These are phyloP conservation scores for Pseudogymnoascus sp. DNA, from an alignment of 2,329 filamentous ascomycete genomes.

Conservation along the genomic window DNA sequence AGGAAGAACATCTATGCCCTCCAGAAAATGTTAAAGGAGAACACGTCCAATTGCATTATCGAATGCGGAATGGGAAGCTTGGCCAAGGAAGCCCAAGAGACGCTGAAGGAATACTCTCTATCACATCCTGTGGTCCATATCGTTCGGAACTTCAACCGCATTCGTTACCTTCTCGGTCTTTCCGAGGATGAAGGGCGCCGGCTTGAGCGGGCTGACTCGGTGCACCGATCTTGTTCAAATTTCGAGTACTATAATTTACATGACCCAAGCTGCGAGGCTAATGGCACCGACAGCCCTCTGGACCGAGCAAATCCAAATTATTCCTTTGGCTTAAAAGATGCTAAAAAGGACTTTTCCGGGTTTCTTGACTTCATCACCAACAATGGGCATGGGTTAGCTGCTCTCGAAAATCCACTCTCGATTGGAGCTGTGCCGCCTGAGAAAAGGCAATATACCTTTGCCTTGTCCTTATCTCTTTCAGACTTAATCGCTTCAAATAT, in stretches of 20 bases:
- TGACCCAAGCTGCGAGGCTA: conserved; percentile 33
- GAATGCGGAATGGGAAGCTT: conserved; percentile 60
- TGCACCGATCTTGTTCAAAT: conserved; percentile 47
- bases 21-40: conserved; percentile 49
- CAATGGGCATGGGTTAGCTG: conserved; percentile 42
- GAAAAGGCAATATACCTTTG: conserved; percentile 57
- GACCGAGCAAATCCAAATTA: conserved; percentile 39
- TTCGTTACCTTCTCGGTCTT: conserved; percentile 43
- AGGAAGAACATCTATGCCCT: conserved; percentile 56
- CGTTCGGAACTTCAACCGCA: conserved; percentile 55
- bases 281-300: conserved; percentile 30
- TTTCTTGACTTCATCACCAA: conserved; percentile 54
- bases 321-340: conserved; percentile 44
- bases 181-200: conserved; percentile 36
- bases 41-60: conserved; percentile 57
- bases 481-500: conserved; percentile 45
- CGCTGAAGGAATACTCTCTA: conserved; percentile 54
- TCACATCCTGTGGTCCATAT: conserved; percentile 66
- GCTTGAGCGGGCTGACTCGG: conserved; percentile 37
- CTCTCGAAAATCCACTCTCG: conserved; percentile 53
- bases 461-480: conserved; percentile 54
- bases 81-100: conserved; percentile 35
- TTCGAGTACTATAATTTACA: conserved; percentile 58
- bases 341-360: conserved; percentile 52
- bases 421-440: conserved; percentile 52